Base-by-base conservation (phyloP, 306 rosid species). In the Acacia melanoxylon region DNA sequence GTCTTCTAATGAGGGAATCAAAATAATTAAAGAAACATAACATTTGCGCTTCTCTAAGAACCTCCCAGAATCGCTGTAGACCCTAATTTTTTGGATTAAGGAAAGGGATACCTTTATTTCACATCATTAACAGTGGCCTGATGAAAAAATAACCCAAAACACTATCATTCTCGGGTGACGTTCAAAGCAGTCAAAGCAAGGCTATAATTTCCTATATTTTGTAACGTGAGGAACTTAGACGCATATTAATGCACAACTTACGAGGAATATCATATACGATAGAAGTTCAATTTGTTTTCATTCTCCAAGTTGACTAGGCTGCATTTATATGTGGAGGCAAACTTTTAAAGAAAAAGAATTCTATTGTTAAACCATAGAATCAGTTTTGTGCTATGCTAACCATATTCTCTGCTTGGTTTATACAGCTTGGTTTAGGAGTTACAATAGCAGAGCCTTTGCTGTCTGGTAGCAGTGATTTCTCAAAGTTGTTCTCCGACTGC, bases 371-470 rank as follows among this genome's bases (percentile, higher is more conserved):
- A 56, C 48, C 2, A 4, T 66, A 71, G 3, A 77, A 62, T 79
- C 35, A 72, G 51, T 77, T 56, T 14, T 72, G 37, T 80, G 78
- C 73, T 78, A 33, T 83, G 84, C 88, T 90, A 84, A 93, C 81
- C 29, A 58, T 76, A 68, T 66, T 49, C 76, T 85, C 74, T 68
- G 84, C 81, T 79, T 87, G 82, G 45, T 78, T 81, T 86, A 49
- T 86, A 54, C 88, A 96, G 99, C 92, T 96, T 86, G 98, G 99
- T 79, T 81, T 91, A 81, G 99, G 99, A 70, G 85, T 93, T 80
- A 85, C 86, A 59, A 85, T 90, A 52, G 98, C 97, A 5, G 99
- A 96, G 87, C 77, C 90, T 42, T 61, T 74, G 77, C 87, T 93
- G 77, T 87, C 89, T 42, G 72, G 78, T n/a, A 88, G 82, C 75